A percentile compares a stretch with the other conserved stretches of the same genome.
Conservation (phyloP, 2,329 filamentous ascomycete species). For the Magnaporthiopsis rhizophila region DNA sequence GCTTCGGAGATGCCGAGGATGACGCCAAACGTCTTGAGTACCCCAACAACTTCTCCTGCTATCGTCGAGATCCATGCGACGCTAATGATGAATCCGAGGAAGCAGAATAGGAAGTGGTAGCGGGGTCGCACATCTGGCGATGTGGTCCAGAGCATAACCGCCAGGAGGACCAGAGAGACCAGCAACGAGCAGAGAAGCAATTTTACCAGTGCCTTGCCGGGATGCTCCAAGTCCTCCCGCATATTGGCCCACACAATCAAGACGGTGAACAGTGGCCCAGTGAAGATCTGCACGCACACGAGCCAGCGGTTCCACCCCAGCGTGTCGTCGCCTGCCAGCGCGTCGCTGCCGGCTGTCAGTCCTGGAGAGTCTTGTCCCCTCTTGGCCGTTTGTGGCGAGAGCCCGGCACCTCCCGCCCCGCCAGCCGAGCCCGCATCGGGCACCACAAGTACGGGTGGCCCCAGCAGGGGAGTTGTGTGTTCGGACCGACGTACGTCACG, state of each 20-base stretch:
- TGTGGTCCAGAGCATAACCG: conserved; percentile 60
- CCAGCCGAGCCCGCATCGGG: neutral
- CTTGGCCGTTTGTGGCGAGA: conserved; percentile 6
- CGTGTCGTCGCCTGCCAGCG: conserved; percentile 27
- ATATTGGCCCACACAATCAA: conserved; percentile 67
- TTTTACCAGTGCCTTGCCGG: conserved; percentile 42
- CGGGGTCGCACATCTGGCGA: conserved; percentile 57
- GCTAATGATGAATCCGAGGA: conserved; percentile 82
- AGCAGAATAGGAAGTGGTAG: conserved; percentile 73
- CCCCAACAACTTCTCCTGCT: conserved; percentile 89
- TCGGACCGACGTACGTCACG: conserved; percentile 17
- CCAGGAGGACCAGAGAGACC: conserved; percentile 58
- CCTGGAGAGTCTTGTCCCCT: neutral
- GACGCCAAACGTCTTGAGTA: conserved; percentile 87
- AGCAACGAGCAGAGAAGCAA: conserved; percentile 59
- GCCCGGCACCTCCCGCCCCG: neutral
- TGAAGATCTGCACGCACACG: conserved; percentile 74
- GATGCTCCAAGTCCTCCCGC: conserved; percentile 39
- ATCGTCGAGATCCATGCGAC: conserved; percentile 97
- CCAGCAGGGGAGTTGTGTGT: neutral
- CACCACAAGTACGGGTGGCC: neutral
- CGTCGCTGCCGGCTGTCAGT: conserved; percentile 8
- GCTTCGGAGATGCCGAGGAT: conserved; percentile 91
- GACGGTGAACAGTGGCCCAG: conserved; percentile 75
- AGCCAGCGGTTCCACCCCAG: conserved; percentile 88